phyloP scores from a whole-genome alignment of 768 basidiomycete genomes.

The Suillus discolor region DNA sequence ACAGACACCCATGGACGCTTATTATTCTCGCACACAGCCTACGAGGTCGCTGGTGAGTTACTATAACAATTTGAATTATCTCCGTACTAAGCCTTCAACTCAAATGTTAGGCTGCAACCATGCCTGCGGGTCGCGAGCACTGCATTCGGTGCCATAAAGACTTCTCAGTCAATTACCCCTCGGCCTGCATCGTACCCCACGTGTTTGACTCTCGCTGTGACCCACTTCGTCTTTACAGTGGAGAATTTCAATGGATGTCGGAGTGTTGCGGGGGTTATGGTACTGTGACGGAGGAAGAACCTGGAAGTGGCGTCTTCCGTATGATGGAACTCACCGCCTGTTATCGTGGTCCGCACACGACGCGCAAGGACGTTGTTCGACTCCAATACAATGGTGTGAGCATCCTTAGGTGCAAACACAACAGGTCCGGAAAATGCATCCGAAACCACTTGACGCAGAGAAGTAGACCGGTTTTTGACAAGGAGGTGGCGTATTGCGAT shows the following conservation, averaged over 20 bases:
- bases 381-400: slow-evolving; percentile 3
- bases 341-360: slow-evolving; percentile 1
- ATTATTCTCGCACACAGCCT: slow-evolving; percentile 1
- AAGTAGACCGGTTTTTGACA: neutral
- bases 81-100: neutral
- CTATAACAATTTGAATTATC: neutral
- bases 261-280: slow-evolving; percentile 3
- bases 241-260: slow-evolving; percentile 6
- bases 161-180: neutral
- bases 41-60: neutral
- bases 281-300: slow-evolving; percentile 5
- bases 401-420: slow-evolving; percentile 1
- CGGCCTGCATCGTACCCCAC: slow-evolving; percentile 1
- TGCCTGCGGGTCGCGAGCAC: neutral
- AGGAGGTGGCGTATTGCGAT: slow-evolving; percentile 1
- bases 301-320: slow-evolving; percentile 1
- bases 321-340: slow-evolving; percentile 5
- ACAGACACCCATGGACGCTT: neutral
- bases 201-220: slow-evolving; percentile 1
- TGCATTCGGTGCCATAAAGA: slow-evolving; percentile 3
- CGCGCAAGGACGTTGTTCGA: neutral
- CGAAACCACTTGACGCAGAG: neutral
- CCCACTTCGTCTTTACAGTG: slow-evolving; percentile 4
- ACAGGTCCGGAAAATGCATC: neutral
- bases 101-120: neutral